Evolutionary conservation across 2,329 filamentous ascomycete species (phyloP).

Genomic region (Calonectria honghensis): DNA sequence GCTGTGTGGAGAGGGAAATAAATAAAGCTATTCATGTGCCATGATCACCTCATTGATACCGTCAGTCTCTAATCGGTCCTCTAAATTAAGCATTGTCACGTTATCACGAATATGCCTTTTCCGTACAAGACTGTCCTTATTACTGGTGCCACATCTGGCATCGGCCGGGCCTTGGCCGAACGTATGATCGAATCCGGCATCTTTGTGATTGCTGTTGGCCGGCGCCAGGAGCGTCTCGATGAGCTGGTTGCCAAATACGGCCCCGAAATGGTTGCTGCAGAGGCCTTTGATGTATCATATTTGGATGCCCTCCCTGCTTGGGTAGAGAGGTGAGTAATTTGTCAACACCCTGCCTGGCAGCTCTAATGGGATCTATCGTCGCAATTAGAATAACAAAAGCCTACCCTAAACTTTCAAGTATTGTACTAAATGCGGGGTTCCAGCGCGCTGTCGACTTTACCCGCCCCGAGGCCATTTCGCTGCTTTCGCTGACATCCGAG

Average conservation of each 20-base stretch:
- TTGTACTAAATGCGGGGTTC: conserved; percentile 74
- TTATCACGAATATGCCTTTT: conserved; percentile 66
- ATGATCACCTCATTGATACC: neutral
- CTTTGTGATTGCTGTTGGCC: conserved; percentile 67
- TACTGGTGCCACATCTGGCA: conserved; percentile 56
- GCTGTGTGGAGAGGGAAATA: neutral
- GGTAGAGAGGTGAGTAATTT: conserved; percentile 36
- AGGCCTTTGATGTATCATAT: conserved; percentile 65
- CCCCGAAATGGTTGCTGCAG: conserved; percentile 59
- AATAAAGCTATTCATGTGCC: neutral
- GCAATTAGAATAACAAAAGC: conserved; percentile 27
- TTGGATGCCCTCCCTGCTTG: conserved; percentile 55
- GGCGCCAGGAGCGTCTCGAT: conserved; percentile 68
- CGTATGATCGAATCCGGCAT: conserved; percentile 63
- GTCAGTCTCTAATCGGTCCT: neutral
- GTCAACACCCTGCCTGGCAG: neutral
- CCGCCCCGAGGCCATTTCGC: conserved; percentile 45
- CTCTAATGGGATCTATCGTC: neutral
- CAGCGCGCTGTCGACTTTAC: conserved; percentile 63
- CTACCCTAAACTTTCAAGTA: conserved; percentile 58
- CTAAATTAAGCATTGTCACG: too few relatives aligned
- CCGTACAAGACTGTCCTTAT: conserved; percentile 73
- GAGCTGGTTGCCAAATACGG: conserved; percentile 66
- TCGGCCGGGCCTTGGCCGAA: conserved; percentile 52
- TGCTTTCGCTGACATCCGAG: conserved; percentile 48